Evolutionary conservation across 139 green algal genomes (phyloP), one percentile per base, ranked within the genome.

Genomic region (Spirogloea muscicola): DNA sequence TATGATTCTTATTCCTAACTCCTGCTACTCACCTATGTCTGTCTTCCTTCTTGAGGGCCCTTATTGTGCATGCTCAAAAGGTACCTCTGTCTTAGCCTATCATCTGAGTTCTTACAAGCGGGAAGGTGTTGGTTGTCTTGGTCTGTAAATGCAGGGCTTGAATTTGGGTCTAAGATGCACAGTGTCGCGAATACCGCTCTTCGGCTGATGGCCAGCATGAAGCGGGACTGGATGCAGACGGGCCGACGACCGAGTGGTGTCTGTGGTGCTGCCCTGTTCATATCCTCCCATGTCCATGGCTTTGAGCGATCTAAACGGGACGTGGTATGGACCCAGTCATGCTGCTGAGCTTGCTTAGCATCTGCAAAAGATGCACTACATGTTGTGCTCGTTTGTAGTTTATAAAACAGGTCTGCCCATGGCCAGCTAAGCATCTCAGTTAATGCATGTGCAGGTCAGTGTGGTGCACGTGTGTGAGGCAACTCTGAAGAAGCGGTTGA

Each of bases 171-270:
- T 40, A 80, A 64, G 25, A 80, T 81, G 76, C 74, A 84, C 82
- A 21, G 46, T 4, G 86, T 98, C 25, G 77, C 79, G 33, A 88
- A 88, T 84, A 97, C 94, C 5, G 89, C 91, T 1, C 81, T 96
- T 72, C 85, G 89, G 29, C 87, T 98, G 69, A 90, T 98, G 2
- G 74, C 79, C 3, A 88, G 82, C 75, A 99, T 99, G 94, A 99
- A 99, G 85, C 87, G 94, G 0, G 94, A 99, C 86, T 99, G 94
- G 94, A 96, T 99, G 67, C 59, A 81, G 64, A 97, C 93, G 10
- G 94, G 94, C 3, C 80, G 94, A 4, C 80, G 89, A 18, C 93
- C 93, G 3, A 84, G 66, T 38, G 94, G 94, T 42, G 85, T 98
- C 34, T 98, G 94, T 74, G 94, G 94, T 2, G 94, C 94, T 4